Base-by-base conservation (phyloP, 495 filamentous ascomycete species). In the Lasiosphaeria miniovina region DNA sequence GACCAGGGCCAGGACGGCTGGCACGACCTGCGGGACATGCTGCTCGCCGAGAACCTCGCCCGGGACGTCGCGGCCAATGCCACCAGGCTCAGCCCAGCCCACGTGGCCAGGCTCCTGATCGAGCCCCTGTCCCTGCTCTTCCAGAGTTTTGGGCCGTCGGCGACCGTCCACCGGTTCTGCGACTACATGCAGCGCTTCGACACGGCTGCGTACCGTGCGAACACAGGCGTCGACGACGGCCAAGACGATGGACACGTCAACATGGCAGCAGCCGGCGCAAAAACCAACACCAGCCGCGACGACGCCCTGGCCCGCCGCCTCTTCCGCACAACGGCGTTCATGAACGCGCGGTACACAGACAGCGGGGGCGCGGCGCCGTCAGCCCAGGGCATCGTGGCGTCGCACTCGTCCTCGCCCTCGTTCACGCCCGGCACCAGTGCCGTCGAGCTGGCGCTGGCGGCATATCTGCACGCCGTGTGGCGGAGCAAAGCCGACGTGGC, bases 151-250 rank as follows among this genome's bases (percentile, higher is more conserved):
- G 43, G 43, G 12, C 43, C 43, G 11, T 7, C 43, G 6, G 4
- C 15, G 4, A 46, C 43, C 43, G 43, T 46, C 43, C 43, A 46
- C 43, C 43, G 8, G 43, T 46, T 46, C 43, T 46, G 43, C 43
- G 12, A n/a, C 43, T 46, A 46, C 12, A 46, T 46, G 8, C 12
- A 46, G 43, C 12, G 12, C 6, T 46, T 46, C 11, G 43, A 46
- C 43, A 14, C 11, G 4, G 15, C 12, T 2, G 8, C 12, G 5
- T 46, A 46, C 43, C 43, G 43, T 5, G 6, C 7, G 14, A 41
- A 8, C 38, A 8, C 7, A 14, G 0, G 14, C 38, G 1, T 41
- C 38, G 8, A 41, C 38, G 8, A 41, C 8, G 12, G 43, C 12
- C 2, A 46, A 11, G 7, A 6, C 43, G 7, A 24, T 46, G 12